Conservation (phyloP, 2,329 filamentous ascomycete genomes). For the Colletotrichum ledebouriae region DNA sequence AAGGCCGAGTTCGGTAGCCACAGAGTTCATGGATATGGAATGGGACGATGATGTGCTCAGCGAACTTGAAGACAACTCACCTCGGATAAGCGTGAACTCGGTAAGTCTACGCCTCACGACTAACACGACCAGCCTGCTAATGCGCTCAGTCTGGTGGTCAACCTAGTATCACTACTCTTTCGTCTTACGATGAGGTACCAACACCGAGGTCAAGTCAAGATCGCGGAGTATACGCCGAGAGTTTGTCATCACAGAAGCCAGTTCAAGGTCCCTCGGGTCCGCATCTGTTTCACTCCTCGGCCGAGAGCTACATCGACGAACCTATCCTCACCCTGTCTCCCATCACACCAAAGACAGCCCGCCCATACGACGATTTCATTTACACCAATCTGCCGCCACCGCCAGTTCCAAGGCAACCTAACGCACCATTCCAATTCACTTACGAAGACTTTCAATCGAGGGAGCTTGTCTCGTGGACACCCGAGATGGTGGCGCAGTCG, state of each 20-base stretch:
- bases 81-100: conserved; percentile 77
- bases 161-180: conserved; percentile 86
- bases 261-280: conserved; percentile 87
- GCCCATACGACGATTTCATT: conserved; percentile 44
- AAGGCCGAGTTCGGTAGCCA: conserved; percentile 78
- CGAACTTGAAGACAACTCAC: conserved; percentile 75
- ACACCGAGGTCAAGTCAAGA: conserved; percentile 79
- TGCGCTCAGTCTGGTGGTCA: conserved; percentile 58
- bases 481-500: conserved; percentile 84
- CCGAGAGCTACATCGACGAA: conserved; percentile 65
- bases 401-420: conserved; percentile 50
- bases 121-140: conserved; percentile 39
- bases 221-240: conserved; percentile 68
- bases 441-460: conserved; percentile 69
- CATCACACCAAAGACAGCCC: conserved; percentile 74
- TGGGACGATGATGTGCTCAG: conserved; percentile 73
- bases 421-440: conserved; percentile 69
- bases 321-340: conserved; percentile 78
- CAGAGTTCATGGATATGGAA: conserved; percentile 84
- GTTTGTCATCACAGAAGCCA: conserved; percentile 68
- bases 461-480: conserved; percentile 76
- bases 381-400: conserved; percentile 40
- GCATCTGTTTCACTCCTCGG: conserved; percentile 84
- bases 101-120: conserved; percentile 64
- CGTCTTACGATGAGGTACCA: conserved; percentile 85